Conservation (phyloP, 768 basidiomycete species). For the Dioszegia crocea region DNA sequence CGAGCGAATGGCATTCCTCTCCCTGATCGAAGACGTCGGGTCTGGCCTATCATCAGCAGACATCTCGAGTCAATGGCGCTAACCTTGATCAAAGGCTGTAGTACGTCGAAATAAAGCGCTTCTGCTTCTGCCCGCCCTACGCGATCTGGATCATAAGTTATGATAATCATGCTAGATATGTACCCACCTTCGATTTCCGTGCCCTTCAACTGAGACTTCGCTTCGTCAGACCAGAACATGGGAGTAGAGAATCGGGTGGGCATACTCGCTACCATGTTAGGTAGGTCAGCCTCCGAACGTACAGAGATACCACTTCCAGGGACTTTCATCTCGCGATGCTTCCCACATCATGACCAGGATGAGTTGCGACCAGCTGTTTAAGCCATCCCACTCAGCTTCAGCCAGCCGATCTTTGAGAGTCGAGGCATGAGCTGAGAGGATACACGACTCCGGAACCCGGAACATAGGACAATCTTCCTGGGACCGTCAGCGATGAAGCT, state of each 20-base stretch:
- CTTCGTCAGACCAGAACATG: conserved; percentile 84
- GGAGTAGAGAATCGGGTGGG: conserved; percentile 76
- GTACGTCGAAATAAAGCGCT: conserved; percentile 61
- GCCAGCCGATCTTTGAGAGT: conserved; percentile 62
- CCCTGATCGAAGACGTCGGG: conserved; percentile 57
- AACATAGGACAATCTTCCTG: conserved; percentile 76
- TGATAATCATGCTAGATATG: background rate
- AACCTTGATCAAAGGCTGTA: conserved; percentile 62
- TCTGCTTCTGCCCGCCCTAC: conserved; percentile 81
- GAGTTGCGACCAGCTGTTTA: conserved; percentile 79
- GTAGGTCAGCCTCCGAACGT: conserved; percentile 26
- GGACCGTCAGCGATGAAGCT: background rate
- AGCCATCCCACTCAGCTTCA: conserved; percentile 60
- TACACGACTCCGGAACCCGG: conserved; percentile 69
- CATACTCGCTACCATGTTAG: conserved; percentile 56
- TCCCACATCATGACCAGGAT: conserved; percentile 98
- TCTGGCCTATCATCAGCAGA: conserved; percentile 20
- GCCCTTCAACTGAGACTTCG: conserved; percentile 70
- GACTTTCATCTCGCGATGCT: conserved; percentile 59
- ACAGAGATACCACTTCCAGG: conserved; percentile 73
- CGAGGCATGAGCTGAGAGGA: conserved; percentile 76
- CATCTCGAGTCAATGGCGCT: no score
- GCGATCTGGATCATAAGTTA: conserved; percentile 61
- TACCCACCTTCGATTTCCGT: conserved; percentile 75
- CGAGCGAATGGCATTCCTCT: conserved; percentile 60